phyloP scores from a whole-genome alignment of 2,329 filamentous ascomycete species.

The Mollisiaceae sp. region DNA sequence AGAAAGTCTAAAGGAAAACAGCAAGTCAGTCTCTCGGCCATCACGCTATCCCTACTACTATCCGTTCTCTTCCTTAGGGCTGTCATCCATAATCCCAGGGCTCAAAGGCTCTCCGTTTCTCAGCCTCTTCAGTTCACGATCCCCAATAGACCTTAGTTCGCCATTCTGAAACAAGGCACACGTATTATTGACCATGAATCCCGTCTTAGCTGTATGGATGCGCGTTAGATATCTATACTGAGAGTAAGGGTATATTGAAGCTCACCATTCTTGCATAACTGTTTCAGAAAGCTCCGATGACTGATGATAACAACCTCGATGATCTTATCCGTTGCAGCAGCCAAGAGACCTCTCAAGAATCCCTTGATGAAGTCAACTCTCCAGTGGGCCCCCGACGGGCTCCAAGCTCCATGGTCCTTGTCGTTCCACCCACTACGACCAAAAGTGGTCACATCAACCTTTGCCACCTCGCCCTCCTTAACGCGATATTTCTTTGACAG shows the following conservation, averaged over 20 bases:
- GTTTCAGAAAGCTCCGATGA: neutral
- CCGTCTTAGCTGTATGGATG: neutral
- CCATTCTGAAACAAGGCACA: constrained; percentile 4
- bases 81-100: neutral
- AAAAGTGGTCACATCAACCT: constrained; percentile 2
- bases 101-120: neutral
- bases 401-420: neutral
- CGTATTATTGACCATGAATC: neutral
- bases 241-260: neutral
- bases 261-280: neutral
- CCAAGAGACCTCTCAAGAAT: neutral
- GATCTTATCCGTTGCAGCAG: neutral
- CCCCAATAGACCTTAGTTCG: neutral
- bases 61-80: neutral
- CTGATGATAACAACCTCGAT: neutral
- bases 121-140: constrained; percentile 3
- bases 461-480: neutral
- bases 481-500: neutral
- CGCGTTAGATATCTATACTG: neutral
- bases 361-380: constrained; percentile 5
- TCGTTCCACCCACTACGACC: neutral
- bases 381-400: neutral
- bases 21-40: neutral
- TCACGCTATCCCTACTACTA: neutral
- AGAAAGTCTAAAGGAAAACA: neutral